Evolutionary conservation across 2,329 filamentous ascomycete species (phyloP).

Genomic region (Zasmidium cellare): DNA sequence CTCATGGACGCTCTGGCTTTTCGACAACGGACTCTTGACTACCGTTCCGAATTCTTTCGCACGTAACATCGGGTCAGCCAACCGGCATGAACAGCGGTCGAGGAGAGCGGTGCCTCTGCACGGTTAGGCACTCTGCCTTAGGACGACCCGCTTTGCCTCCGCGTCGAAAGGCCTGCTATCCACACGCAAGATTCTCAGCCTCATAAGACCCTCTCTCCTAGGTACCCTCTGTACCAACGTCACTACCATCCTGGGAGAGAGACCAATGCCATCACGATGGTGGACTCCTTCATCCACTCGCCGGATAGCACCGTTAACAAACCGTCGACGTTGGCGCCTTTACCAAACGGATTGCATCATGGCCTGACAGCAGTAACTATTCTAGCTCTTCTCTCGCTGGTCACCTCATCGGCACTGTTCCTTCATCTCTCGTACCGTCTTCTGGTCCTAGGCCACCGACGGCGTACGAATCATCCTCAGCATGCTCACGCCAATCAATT

Average conservation of each 20-base stretch:
- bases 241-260: neutral
- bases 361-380: slow-evolving; percentile 50
- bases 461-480: neutral
- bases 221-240: neutral
- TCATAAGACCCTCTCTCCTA: neutral
- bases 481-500: slow-evolving; percentile 57
- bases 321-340: slow-evolving; percentile 27
- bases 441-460: neutral
- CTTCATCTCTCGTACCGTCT: slow-evolving; percentile 49
- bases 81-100: neutral
- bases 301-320: slow-evolving; percentile 2
- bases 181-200: neutral
- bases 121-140: neutral
- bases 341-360: slow-evolving; percentile 37
- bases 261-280: neutral
- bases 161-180: neutral
- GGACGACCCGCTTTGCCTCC: neutral
- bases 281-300: neutral
- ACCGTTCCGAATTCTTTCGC: neutral
- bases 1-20: neutral
- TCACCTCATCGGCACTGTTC: slow-evolving; percentile 46
- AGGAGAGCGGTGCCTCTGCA: neutral
- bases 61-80: neutral
- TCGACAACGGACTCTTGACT: neutral
- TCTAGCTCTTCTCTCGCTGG: slow-evolving; percentile 49